These are phyloP conservation scores for Amphichorda felina DNA, from an alignment of 2,329 filamentous ascomycete species.

Conservation along the genomic window DNA sequence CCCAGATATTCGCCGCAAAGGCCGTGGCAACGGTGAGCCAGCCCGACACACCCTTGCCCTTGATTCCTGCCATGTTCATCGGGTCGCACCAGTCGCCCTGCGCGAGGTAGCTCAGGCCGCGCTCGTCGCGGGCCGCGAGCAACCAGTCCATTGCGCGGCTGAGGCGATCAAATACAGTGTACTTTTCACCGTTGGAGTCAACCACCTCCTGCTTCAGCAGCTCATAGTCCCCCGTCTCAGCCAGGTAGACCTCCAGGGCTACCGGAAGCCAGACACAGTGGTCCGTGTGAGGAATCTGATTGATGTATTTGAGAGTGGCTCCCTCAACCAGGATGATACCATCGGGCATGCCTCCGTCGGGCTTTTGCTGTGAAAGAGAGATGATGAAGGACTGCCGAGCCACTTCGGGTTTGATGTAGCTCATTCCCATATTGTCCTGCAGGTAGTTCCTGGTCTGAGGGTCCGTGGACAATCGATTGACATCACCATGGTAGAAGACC, in stretches of 20 bases:
- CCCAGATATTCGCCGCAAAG: constrained; percentile 40
- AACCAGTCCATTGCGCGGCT: constrained; percentile 47
- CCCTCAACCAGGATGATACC: constrained; percentile 40
- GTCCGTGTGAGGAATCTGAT: constrained; percentile 48
- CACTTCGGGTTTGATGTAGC: constrained; percentile 38
- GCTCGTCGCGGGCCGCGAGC: constrained; percentile 33
- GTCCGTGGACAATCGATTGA: constrained; percentile 45
- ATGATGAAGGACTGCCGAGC: constrained; percentile 34
- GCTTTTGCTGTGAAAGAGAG: constrained; percentile 39
- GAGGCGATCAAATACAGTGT: constrained; percentile 41
- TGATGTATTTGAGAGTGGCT: constrained; percentile 48
- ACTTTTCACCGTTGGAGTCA: constrained; percentile 27
- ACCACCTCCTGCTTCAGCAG: constrained; percentile 31
- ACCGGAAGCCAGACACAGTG: constrained; percentile 48
- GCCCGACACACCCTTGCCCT: constrained; percentile 43
- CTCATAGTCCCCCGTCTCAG: constrained; percentile 40
- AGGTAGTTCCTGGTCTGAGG: constrained; percentile 48
- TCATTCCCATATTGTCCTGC: constrained; percentile 51
- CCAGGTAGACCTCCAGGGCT: constrained; percentile 40
- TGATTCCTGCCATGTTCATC: constrained; percentile 51
- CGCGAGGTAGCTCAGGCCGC: constrained; percentile 43
- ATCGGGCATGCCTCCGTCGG: constrained; percentile 44
- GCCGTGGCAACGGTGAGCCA: constrained; percentile 46
- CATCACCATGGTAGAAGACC: constrained; percentile 45
- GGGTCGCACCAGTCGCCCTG: constrained; percentile 51